These are phyloP conservation scores for Quercus aquifolioides DNA, from an alignment of 306 rosid genomes.

Conservation along the genomic window DNA sequence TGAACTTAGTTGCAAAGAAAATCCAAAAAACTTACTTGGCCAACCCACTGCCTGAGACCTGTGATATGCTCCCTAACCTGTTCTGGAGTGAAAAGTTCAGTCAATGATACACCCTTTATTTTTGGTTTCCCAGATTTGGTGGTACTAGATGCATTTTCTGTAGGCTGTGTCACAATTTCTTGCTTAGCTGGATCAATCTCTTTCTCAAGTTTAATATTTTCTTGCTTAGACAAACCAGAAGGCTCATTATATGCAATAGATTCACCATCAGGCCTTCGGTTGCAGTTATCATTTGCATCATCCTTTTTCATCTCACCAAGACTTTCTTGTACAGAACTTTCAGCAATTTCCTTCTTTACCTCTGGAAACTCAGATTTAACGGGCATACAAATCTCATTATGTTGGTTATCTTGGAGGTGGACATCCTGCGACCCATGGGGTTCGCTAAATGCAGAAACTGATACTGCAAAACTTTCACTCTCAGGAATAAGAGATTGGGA, in stretches of 20 bases:
- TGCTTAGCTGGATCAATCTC: constrained; percentile 58
- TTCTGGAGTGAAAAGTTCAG: constrained; percentile 92
- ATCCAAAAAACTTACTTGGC: constrained; percentile 63
- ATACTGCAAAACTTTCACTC: constrained; percentile 44
- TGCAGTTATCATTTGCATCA: constrained; percentile 35
- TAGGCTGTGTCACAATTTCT: constrained; percentile 46
- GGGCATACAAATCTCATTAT: constrained; percentile 40
- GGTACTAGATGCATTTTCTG: constrained; percentile 62
- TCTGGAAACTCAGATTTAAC: constrained; percentile 57
- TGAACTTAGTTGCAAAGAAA: neutral
- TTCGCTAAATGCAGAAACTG: constrained; percentile 48
- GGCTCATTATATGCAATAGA: constrained; percentile 46
- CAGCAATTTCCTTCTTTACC: constrained; percentile 57
- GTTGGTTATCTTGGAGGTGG: constrained; percentile 49
- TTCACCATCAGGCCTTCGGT: constrained; percentile 39
- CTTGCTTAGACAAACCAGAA: constrained; percentile 52
- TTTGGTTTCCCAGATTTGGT: constrained; percentile 97
- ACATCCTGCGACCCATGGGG: constrained; percentile 42
- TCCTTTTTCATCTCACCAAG: constrained; percentile 51
- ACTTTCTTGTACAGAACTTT: constrained; percentile 37
- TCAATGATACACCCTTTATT: constrained; percentile 88
- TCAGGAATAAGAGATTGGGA: constrained; percentile 50
- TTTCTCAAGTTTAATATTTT: constrained; percentile 61
- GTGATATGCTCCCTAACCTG: constrained; percentile 81
- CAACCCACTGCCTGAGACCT: constrained; percentile 98